phyloP scores from a whole-genome alignment of 352 stramenopile species.

The Phytopythium aichiense region DNA sequence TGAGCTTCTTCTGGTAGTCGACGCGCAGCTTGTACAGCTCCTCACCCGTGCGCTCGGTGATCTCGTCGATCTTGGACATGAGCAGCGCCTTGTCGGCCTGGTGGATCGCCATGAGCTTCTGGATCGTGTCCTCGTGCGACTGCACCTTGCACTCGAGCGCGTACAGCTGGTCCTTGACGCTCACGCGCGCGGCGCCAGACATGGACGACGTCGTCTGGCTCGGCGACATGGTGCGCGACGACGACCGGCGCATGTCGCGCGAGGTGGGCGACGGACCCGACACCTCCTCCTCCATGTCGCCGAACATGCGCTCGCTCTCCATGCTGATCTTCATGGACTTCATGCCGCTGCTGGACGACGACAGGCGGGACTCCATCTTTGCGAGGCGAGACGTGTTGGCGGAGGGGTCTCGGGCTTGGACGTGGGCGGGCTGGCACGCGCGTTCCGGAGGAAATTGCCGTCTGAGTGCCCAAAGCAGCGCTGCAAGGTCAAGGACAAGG shows the following conservation, averaged over 20 bases:
- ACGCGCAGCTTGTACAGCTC: constrained; percentile 73
- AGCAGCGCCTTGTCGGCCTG: constrained; percentile 71
- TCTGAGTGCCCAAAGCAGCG: background rate
- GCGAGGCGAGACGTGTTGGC: background rate
- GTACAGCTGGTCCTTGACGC: constrained; percentile 80
- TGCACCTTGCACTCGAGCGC: constrained; percentile 75
- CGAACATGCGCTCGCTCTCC: constrained; percentile 79
- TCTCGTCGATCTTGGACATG: constrained; percentile 78
- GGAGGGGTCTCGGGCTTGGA: background rate
- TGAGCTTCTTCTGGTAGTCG: constrained; percentile 83
- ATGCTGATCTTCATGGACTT: constrained; percentile 84
- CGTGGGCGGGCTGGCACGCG: background rate
- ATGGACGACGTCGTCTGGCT: constrained; percentile 43
- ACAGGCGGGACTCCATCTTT: constrained; percentile 63
- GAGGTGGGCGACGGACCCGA: constrained; percentile 39
- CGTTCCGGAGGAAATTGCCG: background rate
- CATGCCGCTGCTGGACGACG: constrained; percentile 51
- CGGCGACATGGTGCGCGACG: constrained; percentile 53
- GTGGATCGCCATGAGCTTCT: constrained; percentile 82
- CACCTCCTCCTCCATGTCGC: constrained; percentile 68
- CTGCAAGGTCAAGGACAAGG: too few relatives aligned
- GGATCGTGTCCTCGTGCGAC: constrained; percentile 78
- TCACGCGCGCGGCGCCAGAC: constrained; percentile 29
- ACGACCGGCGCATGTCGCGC: constrained; percentile 55
- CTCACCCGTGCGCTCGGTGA: constrained; percentile 73